These are phyloP conservation scores for Torulaspora microellipsoides DNA, from an alignment of 805 yeast species.

Conservation along the genomic window DNA sequence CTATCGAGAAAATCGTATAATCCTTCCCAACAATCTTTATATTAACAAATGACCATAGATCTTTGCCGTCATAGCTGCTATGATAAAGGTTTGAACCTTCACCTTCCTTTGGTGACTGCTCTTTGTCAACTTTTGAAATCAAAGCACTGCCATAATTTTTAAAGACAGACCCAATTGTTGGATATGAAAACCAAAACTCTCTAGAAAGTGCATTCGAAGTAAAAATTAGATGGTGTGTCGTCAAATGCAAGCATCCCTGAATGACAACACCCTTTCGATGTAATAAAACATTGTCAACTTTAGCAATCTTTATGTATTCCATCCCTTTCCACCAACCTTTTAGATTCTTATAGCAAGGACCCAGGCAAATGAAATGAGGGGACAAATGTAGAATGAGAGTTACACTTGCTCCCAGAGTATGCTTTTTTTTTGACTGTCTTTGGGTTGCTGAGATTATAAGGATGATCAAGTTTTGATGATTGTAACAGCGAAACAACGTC, in stretches of 20 bases:
- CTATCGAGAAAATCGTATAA: slow-evolving; percentile 75
- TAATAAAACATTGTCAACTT: slow-evolving; percentile 49
- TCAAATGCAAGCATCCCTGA: slow-evolving; percentile 61
- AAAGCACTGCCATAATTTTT: slow-evolving; percentile 51
- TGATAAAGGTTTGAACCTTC: not conserved
- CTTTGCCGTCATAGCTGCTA: slow-evolving; percentile 22
- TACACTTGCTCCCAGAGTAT: too few species aligned
- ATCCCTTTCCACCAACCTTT: slow-evolving; percentile 25
- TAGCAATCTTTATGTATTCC: slow-evolving; percentile 55
- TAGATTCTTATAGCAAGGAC: too few species aligned
- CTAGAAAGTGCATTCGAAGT: slow-evolving; percentile 38
- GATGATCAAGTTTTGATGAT: too few species aligned
- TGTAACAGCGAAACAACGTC: too few species aligned
- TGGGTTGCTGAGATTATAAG: not conserved
- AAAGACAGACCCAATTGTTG: slow-evolving; percentile 63
- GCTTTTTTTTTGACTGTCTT: not conserved
- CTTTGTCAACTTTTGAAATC: slow-evolving; percentile 20
- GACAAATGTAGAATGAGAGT: too few species aligned
- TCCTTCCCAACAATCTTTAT: slow-evolving; percentile 78
- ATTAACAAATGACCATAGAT: slow-evolving; percentile 41
- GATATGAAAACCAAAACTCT: slow-evolving; percentile 92
- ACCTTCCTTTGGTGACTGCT: not conserved
- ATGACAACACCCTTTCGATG: slow-evolving; percentile 52
- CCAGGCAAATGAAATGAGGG: too few species aligned
- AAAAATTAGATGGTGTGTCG: slow-evolving; percentile 74